phyloP scores from a whole-genome alignment of 352 stramenopile species.

The Phytophthora chlamydospora region DNA sequence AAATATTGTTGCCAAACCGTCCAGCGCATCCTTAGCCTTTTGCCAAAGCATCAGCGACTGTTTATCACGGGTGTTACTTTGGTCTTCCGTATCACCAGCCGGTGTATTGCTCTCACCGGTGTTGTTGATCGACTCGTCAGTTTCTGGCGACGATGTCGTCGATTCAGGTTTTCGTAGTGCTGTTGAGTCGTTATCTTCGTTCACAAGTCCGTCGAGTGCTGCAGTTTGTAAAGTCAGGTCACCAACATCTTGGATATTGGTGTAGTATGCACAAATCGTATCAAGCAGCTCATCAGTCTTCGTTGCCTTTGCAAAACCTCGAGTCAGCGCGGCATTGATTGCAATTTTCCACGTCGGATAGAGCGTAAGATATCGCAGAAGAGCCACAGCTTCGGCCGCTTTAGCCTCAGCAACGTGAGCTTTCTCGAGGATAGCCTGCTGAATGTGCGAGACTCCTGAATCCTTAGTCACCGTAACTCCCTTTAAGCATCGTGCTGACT shows the following conservation, averaged over 20 bases:
- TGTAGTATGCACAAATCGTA: constrained; percentile 74
- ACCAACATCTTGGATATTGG: constrained; percentile 37
- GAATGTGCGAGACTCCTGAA: constrained; percentile 26
- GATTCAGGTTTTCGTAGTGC: constrained; percentile 62
- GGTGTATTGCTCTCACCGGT: constrained; percentile 15
- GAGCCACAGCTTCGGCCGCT: constrained; percentile 59
- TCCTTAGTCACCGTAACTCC: constrained; percentile 43
- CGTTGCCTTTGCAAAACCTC: constrained; percentile 57
- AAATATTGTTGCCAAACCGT: constrained; percentile 58
- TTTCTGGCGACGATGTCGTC: constrained; percentile 58
- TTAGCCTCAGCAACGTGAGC: constrained; percentile 62
- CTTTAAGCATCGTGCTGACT: constrained; percentile 73
- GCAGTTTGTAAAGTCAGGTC: neutral
- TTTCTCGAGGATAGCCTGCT: constrained; percentile 52
- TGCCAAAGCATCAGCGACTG: constrained; percentile 73
- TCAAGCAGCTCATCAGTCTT: constrained; percentile 64
- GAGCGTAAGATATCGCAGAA: constrained; percentile 80
- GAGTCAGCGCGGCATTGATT: constrained; percentile 66
- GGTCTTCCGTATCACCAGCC: constrained; percentile 25
- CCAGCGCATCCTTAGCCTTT: constrained; percentile 76
- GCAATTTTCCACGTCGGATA: constrained; percentile 83
- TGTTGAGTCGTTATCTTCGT: constrained; percentile 13
- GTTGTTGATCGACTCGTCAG: constrained; percentile 49
- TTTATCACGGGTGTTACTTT: constrained; percentile 57
- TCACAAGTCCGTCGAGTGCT: constrained; percentile 5